Evolutionary conservation across 1,284 basidiomycete species (phyloP).

Genomic region (Rhodotorula sp.): DNA sequence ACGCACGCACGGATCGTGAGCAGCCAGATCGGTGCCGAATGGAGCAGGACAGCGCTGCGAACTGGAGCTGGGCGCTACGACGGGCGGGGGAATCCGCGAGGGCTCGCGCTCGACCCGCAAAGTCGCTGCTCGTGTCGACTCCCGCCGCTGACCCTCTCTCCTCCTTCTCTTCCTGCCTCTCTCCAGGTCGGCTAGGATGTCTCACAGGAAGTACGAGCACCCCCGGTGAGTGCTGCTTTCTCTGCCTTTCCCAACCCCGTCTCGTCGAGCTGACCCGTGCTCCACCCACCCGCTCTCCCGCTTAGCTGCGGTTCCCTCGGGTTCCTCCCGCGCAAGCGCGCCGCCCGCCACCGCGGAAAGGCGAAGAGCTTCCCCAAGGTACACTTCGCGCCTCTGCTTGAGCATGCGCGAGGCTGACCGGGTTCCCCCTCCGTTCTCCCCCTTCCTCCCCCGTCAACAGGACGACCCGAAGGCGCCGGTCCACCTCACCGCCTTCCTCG

Average conservation of each 20-base stretch:
- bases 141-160: conserved; percentile 9
- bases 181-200: conserved; percentile 36
- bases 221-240: conserved; percentile 35
- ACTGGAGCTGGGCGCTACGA: not conserved
- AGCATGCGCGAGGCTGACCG: not conserved
- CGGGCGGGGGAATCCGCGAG: not conserved
- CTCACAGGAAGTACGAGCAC: conserved; percentile 48
- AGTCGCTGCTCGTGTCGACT: not conserved
- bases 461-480: conserved; percentile 99
- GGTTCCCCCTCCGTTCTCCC: not conserved
- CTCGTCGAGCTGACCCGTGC: not conserved
- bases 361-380: conserved; percentile 98
- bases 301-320: conserved; percentile 44
- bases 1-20: not conserved
- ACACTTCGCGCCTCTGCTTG: conserved; percentile 31
- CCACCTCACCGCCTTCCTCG: conserved; percentile 97
- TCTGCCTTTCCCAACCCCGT: no score
- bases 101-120: conserved; percentile 1
- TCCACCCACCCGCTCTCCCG: not conserved
- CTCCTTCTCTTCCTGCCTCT: not conserved
- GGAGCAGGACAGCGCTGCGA: not conserved
- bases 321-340: conserved; percentile 81
- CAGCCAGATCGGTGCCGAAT: not conserved
- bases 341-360: conserved; percentile 94
- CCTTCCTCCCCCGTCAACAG: conserved; percentile 55